Base-by-base conservation (phyloP, 352 stramenopile species). In the Elongisporangium undulatum region DNA sequence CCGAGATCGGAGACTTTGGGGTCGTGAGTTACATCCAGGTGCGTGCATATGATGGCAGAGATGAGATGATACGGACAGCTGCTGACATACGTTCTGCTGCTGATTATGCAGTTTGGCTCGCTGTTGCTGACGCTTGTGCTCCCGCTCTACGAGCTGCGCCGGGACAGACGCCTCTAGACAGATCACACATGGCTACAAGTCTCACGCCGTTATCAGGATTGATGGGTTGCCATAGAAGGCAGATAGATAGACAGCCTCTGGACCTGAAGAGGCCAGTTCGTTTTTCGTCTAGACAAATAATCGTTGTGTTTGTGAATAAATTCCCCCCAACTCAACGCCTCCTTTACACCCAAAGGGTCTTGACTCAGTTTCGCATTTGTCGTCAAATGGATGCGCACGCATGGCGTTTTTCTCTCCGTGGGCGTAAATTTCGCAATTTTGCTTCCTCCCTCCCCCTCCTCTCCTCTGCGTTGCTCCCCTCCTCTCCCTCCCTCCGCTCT, bases 1-100 rank as follows among this genome's bases (percentile, higher is more conserved):
- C 75, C 19, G 67, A 77, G 19, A 81, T 85, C 41, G 74, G 56
- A 3, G 64, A 86, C 67, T 86, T 77, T 26, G 34, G 64, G 20
- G 68, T 45, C 24, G 74, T 88, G 49, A 64, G 64, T 41, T 77
- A 64, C 64, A 61, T 88, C 39, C 74, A 88, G 74, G 72, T 85
- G n/a, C 45, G 67, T 63, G 51, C 56, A 59, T 61, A 57, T 70
- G 62, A 58, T 68, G 59, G 56, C 34, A 52, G 2, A 49, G 26
- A 55, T 16, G n/a, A n/a, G n/a, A n/a, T n/a, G n/a, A 22, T 49
- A 20, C 38, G 16, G 38, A 15, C 20, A 24, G 16, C 16, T 64
- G 59, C 29, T 53, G 21, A 12, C n/a, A n/a, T n/a, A n/a, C n/a
- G n/a, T n/a, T n/a, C n/a, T n/a, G n/a, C 53, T 20, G 16, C 12